Base-by-base conservation (phyloP, 257 asterid species). In the Ehretia macrophylla region DNA sequence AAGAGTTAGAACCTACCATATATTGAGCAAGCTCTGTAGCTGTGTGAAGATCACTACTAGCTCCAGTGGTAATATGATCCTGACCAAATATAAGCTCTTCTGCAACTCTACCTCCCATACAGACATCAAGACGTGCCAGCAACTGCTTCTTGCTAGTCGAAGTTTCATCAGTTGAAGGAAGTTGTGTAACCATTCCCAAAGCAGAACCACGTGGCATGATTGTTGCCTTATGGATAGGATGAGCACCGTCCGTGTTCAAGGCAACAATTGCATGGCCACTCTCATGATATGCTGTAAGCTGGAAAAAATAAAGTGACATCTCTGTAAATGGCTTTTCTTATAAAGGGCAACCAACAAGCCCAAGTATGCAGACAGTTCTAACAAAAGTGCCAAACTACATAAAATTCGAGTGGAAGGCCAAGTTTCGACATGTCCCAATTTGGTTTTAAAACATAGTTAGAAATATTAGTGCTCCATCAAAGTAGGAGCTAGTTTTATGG, bases 41-140 rank as follows among this genome's bases (percentile, higher is more conserved):
- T 19, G 87, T 78, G 64, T 74, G 68, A 18, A 92, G 95, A 78
- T 92, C 96, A 63, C 94, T 92, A 68, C 86, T 86, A 51, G 97
- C 97, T 72, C 99, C 97, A 42, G 96, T 92, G n/a, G 97, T 92
- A 37, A 92, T 60, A 60, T 84, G 78, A 73, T 92, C 97, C 73
- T 80, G 71, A 56, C 99, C 99, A 52, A 92, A 92, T 68, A 88
- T 81, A 55, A 92, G 96, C 70, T 88, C 99, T 68, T 92, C 99
- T 0, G 97, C 99, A 38, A 89, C 97, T 80, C 97, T 77, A 55
- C 99, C 97, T 55, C 99, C 99, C 97, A 92, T 92, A 71, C 99
- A 92, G 49, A 92, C 99, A 76, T 92, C 99, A 40, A 92, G 91
- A 11, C 96, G 97, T n/a, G 99, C 97, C 76, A 92, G 62, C 75